Conservation (phyloP, 2,329 filamentous ascomycete genomes). For the Colletotrichum horii region DNA sequence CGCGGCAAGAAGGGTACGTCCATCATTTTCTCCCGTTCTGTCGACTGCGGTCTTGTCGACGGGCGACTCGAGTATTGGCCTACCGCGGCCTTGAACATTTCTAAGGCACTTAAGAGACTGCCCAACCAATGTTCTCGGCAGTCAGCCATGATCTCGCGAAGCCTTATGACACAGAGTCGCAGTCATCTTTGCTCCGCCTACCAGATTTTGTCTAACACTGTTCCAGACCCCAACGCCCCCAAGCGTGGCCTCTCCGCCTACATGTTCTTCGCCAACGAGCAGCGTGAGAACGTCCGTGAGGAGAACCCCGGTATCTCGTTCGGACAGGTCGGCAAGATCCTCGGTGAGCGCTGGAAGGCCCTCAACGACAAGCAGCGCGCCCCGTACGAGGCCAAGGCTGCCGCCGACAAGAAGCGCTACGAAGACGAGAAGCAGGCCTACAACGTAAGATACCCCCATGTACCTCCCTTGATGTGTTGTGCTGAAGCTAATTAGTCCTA, state of each 20-base stretch:
- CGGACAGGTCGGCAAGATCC: slow-evolving; percentile 96
- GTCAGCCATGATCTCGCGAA: neutral
- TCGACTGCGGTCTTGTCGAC: neutral
- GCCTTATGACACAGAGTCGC: neutral
- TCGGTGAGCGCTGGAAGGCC: slow-evolving; percentile 98
- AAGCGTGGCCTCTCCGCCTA: slow-evolving; percentile 99
- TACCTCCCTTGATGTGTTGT: neutral
- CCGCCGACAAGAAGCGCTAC: slow-evolving; percentile 97
- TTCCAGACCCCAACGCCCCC: slow-evolving; percentile 89
- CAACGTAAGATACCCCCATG: slow-evolving; percentile 65
- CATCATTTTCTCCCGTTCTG: neutral
- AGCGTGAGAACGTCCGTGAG: slow-evolving; percentile 96
- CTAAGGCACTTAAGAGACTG: neutral
- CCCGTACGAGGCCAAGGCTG: slow-evolving; percentile 97
- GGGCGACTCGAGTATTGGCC: neutral
- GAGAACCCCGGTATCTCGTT: slow-evolving; percentile 98
- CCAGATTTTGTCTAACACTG: slow-evolving; percentile 9
- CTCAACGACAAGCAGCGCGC: slow-evolving; percentile 89
- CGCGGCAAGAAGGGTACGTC: slow-evolving; percentile 66
- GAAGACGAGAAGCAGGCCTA: slow-evolving; percentile 97
- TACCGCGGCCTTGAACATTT: neutral
- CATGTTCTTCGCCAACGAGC: slow-evolving; percentile 99
- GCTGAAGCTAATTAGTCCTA: slow-evolving; percentile 33
- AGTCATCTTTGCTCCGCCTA: neutral
- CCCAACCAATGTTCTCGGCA: neutral